Evolutionary conservation across 2,329 filamentous ascomycete species (phyloP), one percentile per base, ranked within the genome.

Genomic region (Aspergillus sp.): DNA sequence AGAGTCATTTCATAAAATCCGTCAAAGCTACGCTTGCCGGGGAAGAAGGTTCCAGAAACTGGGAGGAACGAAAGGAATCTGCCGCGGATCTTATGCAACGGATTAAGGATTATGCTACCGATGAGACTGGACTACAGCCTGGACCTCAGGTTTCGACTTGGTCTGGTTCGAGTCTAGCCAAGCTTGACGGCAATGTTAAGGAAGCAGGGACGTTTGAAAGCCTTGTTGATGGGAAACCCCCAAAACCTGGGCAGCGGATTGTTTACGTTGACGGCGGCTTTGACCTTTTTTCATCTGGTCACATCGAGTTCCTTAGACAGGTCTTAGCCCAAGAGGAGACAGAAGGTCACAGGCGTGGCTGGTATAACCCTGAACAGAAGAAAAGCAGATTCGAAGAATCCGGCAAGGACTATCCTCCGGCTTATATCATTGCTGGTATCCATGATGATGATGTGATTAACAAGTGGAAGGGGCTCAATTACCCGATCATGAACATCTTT

Each of bases 401-500:
- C 5, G 86, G 85, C 13, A 77, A 77, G 41, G 88, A 94, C 68
- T 95, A 94, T 61, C 77, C 81, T 0, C 89, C 90, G 0, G 85
- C 84, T 5, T 97, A 88, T 65, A 79, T 98, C n/a, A 82, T 97
- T 39, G 90, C 89, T 2, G 93, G 93, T 43, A 84, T 98, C 20
- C 93, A 98, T 69, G 88, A 95, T 61, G 93, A 98, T 66, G 83
- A 86, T 54, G 90, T 95, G 51, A 95, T 98, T 69, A 98, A 98
- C 70, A 77, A 85, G 60, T 94, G 90, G 86, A 97, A 97, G 72
- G 91, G 93, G 32, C 79, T 96, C 60, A 98, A 98, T 73, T 98
- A 96, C 65, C 93, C 93, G 22, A 97, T 98, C 72, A 98, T 98
- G 93, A 98, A 97, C 74, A 90, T 95, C 49, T 95, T 91, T 61